Base-by-base conservation (phyloP, 2,329 filamentous ascomycete species). In the Fusarium torreyae region DNA sequence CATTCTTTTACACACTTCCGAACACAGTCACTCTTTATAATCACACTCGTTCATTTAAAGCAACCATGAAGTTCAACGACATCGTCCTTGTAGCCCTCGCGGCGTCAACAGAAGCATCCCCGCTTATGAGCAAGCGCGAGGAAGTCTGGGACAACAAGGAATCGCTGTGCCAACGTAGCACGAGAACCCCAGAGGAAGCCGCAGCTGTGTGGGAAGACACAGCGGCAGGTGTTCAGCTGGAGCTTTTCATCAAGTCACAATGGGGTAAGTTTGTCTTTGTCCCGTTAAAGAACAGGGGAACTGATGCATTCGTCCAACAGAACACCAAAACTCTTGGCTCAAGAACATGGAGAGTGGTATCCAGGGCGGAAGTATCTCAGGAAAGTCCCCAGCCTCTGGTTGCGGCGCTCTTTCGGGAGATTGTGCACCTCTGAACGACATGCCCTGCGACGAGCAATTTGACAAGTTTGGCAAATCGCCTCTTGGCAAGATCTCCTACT, bases 311-410 rank as follows among this genome's bases (percentile, higher is more conserved):
- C 6, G 7, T 36, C 34, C 8, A 36, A 43, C n/a, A 53, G 50
- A 53, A 40, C 39, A 53, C 20, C 24, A 53, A 5, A 58, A 60
- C 28, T 48, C 42, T 15, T 60, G 57, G 57, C 43, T 60, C n/a
- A 60, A 60, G 49, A 60, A 60, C 36, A 54, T 60, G 49, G 57
- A 60, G 43, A 39, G 46, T 36, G 33, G 38, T 26, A 51, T 60
- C 20, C 57, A 60, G 28, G 49, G 57, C 8, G 57, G 57, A 5
- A 60, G 49, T 17, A 43, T 43, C 39, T 60, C 57, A 6, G 57
- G 57, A 36, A 54, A 60, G 48, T 60, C 57, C 39, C 39, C 39
- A 20, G 39, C 39, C 20, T 43, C 11, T 20, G 44, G 26, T n/a
- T 42, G 36, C 24, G 20, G 22, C 11, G 14, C 43, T 17, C 45